phyloP scores from a whole-genome alignment of 2,329 filamentous ascomycete genomes.

The Fusarium euwallaceae region DNA sequence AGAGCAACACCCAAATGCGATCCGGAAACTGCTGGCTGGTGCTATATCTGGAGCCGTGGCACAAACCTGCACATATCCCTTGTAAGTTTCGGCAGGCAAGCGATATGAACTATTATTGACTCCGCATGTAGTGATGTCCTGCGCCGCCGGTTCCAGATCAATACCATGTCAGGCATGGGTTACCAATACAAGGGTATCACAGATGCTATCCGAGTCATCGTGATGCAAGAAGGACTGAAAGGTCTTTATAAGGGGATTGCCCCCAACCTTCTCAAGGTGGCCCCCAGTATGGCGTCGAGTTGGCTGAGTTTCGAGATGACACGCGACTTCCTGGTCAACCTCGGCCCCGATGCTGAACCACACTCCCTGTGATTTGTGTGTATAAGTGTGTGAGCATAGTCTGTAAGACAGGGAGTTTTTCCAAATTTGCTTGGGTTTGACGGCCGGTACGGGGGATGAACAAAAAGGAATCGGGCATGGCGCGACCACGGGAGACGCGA shows the following conservation, averaged over 20 bases:
- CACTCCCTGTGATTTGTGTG: constrained; percentile 44
- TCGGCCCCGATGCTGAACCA: constrained; percentile 62
- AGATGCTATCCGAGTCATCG: constrained; percentile 85
- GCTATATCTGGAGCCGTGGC: constrained; percentile 96
- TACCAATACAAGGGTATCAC: constrained; percentile 92
- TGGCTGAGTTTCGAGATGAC: constrained; percentile 98
- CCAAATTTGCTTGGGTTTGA: constrained; percentile 11
- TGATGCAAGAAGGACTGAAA: constrained; percentile 83
- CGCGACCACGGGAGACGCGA: constrained; percentile 20
- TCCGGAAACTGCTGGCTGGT: constrained; percentile 88
- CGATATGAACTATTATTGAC: constrained; percentile 41
- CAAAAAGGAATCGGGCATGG: constrained; percentile 21
- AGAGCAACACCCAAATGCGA: constrained; percentile 82
- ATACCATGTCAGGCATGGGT: constrained; percentile 98
- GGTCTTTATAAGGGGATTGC: constrained; percentile 97
- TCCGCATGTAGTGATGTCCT: constrained; percentile 79
- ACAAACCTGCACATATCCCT: constrained; percentile 98
- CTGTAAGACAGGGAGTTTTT: constrained; percentile 21
- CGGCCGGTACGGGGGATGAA: constrained; percentile 4
- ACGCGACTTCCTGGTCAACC: constrained; percentile 82
- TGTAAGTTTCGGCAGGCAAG: constrained; percentile 69
- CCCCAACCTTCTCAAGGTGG: constrained; percentile 95
- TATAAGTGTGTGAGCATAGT: constrained; percentile 36
- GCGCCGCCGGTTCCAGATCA: constrained; percentile 95
- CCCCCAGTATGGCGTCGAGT: constrained; percentile 97